Evolutionary conservation across 2,329 filamentous ascomycete genomes (phyloP), one percentile per base, ranked within the genome.

Genomic region (Cladophialophora bantiana): DNA sequence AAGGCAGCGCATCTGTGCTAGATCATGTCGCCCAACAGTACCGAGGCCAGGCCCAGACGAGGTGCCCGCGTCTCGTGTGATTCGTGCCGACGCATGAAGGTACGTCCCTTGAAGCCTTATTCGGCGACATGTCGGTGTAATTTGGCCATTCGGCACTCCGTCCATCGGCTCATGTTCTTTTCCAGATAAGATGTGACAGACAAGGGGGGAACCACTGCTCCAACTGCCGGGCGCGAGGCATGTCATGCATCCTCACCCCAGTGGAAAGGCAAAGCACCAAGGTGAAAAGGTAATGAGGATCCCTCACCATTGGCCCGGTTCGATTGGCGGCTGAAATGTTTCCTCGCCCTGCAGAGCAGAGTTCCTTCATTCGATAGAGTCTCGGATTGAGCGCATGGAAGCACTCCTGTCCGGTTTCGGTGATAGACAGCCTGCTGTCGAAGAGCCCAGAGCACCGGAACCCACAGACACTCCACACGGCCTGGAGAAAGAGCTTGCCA

Each of bases 351-450:
- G 40, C 32, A 67, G 65, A 62, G 65, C 65, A 32, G 40, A 60
- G 12, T 67, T 67, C 34, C 65, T 67, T 48, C 48, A 67, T 50
- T 67, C 65, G 2, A 67, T 67, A 32, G 65, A 67, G 42, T 59
- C 59, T 42, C 60, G 65, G 10, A 67, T 67, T 40, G 31, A 64
- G 18, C 59, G 65, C 5, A 67, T 67, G 65, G 65, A 67, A 59
- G 55, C 65, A 34, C 65, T 67, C 7, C 55, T 67, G 35, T 58
- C 55, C 18, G 35, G 31, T n/a, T 36, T 42, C 18, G 9, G 26
- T 18, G 55, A 15, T 32, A 59, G 20, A 54, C 20, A 18, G 15
- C 38, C 31, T 5, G 35, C 45, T 9, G 10, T 18, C 18, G 15
- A 18, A 26, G 26, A 31, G 6, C 31, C 52, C 26, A 32, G 7